Evolutionary conservation across 1,284 basidiomycete genomes (phyloP), one percentile per base, ranked within the genome.

Genomic region (Cutaneotrichosporon sp.): DNA sequence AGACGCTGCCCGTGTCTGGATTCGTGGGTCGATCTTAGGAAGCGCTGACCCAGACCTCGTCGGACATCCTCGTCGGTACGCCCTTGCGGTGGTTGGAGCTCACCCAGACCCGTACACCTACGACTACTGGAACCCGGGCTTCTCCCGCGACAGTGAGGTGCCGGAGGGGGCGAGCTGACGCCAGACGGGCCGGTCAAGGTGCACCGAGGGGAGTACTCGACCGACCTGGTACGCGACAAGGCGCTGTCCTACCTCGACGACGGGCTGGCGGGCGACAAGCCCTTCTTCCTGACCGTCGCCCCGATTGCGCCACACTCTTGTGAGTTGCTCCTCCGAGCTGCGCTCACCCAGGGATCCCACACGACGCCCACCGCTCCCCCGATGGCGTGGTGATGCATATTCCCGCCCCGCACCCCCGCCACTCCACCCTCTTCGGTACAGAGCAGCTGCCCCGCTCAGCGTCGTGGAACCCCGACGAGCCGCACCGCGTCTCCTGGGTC

Each of bases 401-500:
- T 22, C 69, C 72, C 11, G 56, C 62, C 4, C 36, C 57, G 13
- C 62, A 64, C 1, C 63, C 67, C 25, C 70, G 74, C 4, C 73
- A 77, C 54, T 61, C 56, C 0, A 47, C 62, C 38, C 62, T 72
- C 24, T 77, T 75, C 60, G 54, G 62, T 4, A 59, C 62, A 24
- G 67, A 64, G 25, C 60, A 59, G 8, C 33, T 68, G 24, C 64
- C 64, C 36, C 63, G 65, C 13, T 25, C 62, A 8, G 63, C 58
- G 22, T 66, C 64, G 10, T 70, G 60, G 53, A 75, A 75, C 68
- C 71, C 73, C 10, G 66, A 69, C 55, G 27, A 54, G n/a, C 62
- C 71, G 2, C 59, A 59, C 16, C 73, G 74, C 16, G 73, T 71
- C 1, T 72, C 70, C 1, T 77, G 73, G 73, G 69, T 77, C 2